Evolutionary conservation across 2,329 filamentous ascomycete species (phyloP).

Genomic region (Penicillium sp.): DNA sequence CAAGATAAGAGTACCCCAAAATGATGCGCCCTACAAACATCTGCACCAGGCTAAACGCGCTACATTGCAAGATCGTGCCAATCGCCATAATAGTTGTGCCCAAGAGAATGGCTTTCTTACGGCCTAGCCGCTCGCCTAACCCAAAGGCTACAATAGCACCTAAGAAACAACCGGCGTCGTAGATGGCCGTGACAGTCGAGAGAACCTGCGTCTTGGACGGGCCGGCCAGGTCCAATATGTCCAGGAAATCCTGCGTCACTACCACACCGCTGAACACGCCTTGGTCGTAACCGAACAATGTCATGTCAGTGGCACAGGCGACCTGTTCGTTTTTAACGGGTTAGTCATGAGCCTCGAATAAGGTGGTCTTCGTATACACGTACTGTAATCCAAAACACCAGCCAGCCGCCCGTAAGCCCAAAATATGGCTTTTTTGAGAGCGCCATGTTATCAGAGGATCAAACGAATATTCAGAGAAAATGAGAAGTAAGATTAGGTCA

Average conservation of each 20-base stretch:
- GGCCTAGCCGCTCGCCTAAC: conserved; percentile 44
- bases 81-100: conserved; percentile 40
- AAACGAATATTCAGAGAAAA: too few species aligned
- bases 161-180: conserved; percentile 39
- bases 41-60: conserved; percentile 36
- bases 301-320: conserved; percentile 32
- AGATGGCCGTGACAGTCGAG: conserved; percentile 21
- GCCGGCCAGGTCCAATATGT: conserved; percentile 49
- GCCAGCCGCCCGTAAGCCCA: conserved; percentile 52
- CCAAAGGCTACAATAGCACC: conserved; percentile 41
- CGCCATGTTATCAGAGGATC: too few species aligned
- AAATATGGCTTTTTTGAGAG: conserved; percentile 48
- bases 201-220: conserved; percentile 24
- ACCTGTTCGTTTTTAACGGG: conserved; percentile 42
- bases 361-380: too few species aligned
- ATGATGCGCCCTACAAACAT: conserved; percentile 46
- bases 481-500: too few species aligned
- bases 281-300: conserved; percentile 20
- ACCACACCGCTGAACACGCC: conserved; percentile 53
- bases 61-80: conserved; percentile 42
- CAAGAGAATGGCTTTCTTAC: conserved; percentile 37
- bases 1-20: conserved; percentile 32
- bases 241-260: conserved; percentile 60
- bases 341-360: too few species aligned
- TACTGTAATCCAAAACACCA: conserved; percentile 54